Evolutionary conservation across 2,329 filamentous ascomycete genomes (phyloP), one percentile per base, ranked within the genome.

Genomic region (Fusarium nisikadoi): DNA sequence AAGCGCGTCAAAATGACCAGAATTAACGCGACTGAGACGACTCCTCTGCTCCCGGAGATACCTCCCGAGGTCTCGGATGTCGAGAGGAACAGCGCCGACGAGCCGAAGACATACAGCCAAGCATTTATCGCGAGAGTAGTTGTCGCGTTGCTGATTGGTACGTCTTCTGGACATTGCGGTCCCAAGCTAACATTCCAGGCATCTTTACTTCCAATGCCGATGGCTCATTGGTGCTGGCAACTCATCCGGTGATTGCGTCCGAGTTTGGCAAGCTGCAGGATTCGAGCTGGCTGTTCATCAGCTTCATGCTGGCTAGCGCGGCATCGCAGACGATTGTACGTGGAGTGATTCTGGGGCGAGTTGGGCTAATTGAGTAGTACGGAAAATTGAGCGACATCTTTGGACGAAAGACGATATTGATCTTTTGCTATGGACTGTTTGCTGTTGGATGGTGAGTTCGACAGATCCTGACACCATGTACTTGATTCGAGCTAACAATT

Each of bases 121-220:
- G 49, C 33, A 3, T 53, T 53, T 29, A 53, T 53, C 7, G 49
- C 49, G 0, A 53, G 33, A 17, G 49, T 53, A 17, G 49, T 53
- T n/a, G 10, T 53, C 19, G 49, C 49, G 19, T 7, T 53, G 10
- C 23, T 53, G 2, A 53, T 53, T 27, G 49, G 49, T 53, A 4
- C 1, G 49, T 27, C 1, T 2, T 2, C 3, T 0, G 6, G 5
- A 1, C 1, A 8, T 20, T 9, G 9, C 0, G 8, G 17, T 2
- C 0, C 7, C 2, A 27, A n/a, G 19, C 49, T 53, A 3, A 53
- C 3, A 6, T 5, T 9, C 0, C 9, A 53, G 49, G 49, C 5
- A 36, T 91, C 19, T 93, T 94, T 72, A 87, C 92, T 17, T 87
- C 88, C 11, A 90, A 91, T 60, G 87, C 88, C 20, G 92, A 94